phyloP scores from a whole-genome alignment of 305 asterid genomes.

The Fraxinus velutina region DNA sequence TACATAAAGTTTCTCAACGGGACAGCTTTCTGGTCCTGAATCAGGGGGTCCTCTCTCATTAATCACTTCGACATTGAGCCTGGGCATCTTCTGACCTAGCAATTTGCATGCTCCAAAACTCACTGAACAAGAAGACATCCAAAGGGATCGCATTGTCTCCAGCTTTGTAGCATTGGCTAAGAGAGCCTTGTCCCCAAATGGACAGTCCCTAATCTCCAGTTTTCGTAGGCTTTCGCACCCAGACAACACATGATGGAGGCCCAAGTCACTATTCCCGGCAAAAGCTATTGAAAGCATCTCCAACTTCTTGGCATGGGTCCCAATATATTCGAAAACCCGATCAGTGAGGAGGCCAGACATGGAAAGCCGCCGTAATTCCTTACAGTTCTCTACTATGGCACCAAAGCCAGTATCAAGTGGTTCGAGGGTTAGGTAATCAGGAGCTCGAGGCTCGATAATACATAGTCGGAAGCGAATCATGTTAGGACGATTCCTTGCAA shows the following conservation, averaged over 20 bases:
- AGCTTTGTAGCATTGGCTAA: conserved; percentile 93
- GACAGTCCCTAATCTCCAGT: conserved; percentile 92
- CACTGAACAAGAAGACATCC: conserved; percentile 98
- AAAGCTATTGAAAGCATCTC: conserved; percentile 98
- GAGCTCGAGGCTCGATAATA: conserved; percentile 72
- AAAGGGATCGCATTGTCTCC: conserved; percentile 99
- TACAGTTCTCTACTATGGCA: conserved; percentile 80
- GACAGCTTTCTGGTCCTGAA: conserved; percentile 53
- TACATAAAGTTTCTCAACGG: conserved; percentile 74
- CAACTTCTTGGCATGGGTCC: conserved; percentile 77
- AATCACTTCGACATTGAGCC: conserved; percentile 83
- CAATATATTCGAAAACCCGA: conserved; percentile 69
- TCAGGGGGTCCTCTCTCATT: conserved; percentile 77
- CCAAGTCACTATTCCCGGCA: conserved; percentile 90
- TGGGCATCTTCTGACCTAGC: conserved; percentile 76
- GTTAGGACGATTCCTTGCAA: conserved; percentile 76
- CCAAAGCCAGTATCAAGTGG: conserved; percentile 95
- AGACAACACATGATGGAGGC: conserved; percentile 80
- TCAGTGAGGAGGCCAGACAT: conserved; percentile 85
- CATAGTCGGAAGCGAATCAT: conserved; percentile 74
- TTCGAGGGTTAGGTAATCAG: conserved; percentile 79
- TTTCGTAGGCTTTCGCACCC: conserved; percentile 93
- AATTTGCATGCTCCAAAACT: conserved; percentile 89
- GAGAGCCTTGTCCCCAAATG: conserved; percentile 91
- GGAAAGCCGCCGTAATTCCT: conserved; percentile 78